A percentile compares a stretch with the other conserved stretches of the same genome.
Conservation (phyloP, 148 eudicot species). For the Silene latifolia region DNA sequence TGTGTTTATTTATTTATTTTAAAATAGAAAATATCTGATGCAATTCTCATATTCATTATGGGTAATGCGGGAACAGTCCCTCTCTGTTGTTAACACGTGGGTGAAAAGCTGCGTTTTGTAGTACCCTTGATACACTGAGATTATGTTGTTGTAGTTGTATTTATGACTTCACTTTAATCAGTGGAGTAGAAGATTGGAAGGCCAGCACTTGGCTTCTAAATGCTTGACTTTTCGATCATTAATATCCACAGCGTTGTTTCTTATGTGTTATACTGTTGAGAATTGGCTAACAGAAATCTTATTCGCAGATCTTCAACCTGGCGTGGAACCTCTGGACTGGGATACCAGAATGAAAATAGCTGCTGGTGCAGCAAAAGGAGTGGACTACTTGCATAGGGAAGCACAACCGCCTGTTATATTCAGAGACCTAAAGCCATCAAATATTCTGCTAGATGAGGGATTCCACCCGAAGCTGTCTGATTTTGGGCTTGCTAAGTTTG, state of each 20-base stretch:
- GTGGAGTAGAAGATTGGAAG: neutral
- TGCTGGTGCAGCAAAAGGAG: conserved; percentile 64
- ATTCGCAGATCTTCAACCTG: conserved; percentile 38
- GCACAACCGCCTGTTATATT: conserved; percentile 61
- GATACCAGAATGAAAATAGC: conserved; percentile 45
- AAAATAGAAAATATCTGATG: neutral
- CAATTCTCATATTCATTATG: neutral
- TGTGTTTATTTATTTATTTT: neutral
- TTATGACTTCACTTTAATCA: neutral
- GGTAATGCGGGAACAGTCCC: neutral
- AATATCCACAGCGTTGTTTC: neutral
- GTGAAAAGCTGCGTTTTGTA: neutral
- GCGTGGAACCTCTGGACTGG: conserved; percentile 59
- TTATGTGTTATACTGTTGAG: neutral
- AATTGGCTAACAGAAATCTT: neutral
- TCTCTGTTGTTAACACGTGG: neutral
- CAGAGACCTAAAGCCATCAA: conserved; percentile 69
- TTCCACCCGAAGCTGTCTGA: conserved; percentile 67
- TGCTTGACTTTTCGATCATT: neutral
- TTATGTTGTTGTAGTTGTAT: neutral
- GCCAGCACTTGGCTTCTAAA: neutral
- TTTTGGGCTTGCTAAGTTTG: conserved; percentile 75
- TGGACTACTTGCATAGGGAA: conserved; percentile 59
- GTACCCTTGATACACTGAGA: neutral
- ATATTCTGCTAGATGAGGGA: conserved; percentile 53